A percentile compares a stretch with the other conserved stretches of the same genome.
These are phyloP conservation scores for Spizellomyces punctatus DNA, from an alignment of 192 early-diverging fungal species.

Conservation along the genomic window DNA sequence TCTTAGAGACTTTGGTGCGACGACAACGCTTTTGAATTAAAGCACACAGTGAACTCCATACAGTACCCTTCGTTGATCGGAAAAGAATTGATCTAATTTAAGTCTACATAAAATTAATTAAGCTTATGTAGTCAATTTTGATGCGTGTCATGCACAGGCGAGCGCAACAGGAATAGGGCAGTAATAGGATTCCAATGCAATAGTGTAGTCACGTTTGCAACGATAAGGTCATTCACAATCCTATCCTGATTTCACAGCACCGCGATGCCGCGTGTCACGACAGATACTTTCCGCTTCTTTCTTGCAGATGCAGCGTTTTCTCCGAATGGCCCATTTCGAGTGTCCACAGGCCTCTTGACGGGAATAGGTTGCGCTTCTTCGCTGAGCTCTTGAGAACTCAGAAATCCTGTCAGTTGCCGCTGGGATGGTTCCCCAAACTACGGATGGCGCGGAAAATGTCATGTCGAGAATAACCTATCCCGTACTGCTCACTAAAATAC, in stretches of 20 bases:
- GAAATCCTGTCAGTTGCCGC: conserved; percentile 7
- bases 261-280: conserved; percentile 20
- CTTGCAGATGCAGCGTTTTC: background rate
- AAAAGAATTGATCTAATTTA: too few species aligned
- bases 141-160: too few species aligned
- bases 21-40: too few species aligned
- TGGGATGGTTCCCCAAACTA: conserved; percentile 11
- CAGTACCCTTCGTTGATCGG: too few species aligned
- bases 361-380: background rate
- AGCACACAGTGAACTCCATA: too few species aligned
- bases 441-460: background rate
- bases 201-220: too few species aligned
- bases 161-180: too few species aligned
- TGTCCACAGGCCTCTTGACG: background rate
- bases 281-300: conserved; percentile 31
- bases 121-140: too few species aligned
- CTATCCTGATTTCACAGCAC: conserved; percentile 21
- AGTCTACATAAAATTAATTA: too few species aligned
- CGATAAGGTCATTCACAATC: too few species aligned
- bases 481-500: background rate
- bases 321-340: background rate
- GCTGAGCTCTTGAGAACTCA: background rate
- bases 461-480: background rate
- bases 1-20: too few species aligned
- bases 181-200: too few species aligned